Conservation (phyloP, 768 basidiomycete species). For the Mycena polygramma region DNA sequence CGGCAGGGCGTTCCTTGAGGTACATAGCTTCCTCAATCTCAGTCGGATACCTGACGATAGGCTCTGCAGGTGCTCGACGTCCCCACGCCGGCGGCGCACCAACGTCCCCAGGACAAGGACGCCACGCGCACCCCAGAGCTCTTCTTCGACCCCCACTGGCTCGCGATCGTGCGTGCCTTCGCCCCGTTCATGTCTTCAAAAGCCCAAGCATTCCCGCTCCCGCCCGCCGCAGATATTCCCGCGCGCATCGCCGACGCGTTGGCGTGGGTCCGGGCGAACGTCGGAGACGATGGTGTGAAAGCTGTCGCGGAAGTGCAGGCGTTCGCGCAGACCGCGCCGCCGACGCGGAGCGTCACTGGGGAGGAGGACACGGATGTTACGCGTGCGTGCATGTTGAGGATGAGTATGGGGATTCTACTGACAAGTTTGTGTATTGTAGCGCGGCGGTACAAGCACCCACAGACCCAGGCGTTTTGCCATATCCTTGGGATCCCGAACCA, state of each 20-base stretch:
- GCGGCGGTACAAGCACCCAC: constrained; percentile 86
- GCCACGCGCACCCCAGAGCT: constrained; percentile 50
- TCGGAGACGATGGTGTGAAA: constrained; percentile 55
- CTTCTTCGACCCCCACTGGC: constrained; percentile 91
- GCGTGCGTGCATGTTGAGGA: constrained; percentile 49
- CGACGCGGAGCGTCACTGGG: constrained; percentile 67
- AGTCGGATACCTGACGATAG: too few relatives aligned
- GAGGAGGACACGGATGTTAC: constrained; percentile 49
- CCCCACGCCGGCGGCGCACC: constrained; percentile 41
- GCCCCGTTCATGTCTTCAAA: constrained; percentile 79
- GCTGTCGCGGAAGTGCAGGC: constrained; percentile 69
- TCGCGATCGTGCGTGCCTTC: constrained; percentile 92
- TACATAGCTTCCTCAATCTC: constrained; percentile 43
- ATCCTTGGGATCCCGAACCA: constrained; percentile 87
- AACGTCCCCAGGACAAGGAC: constrained; percentile 25
- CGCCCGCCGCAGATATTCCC: constrained; percentile 65
- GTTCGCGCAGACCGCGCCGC: constrained; percentile 64
- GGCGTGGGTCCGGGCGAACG: constrained; percentile 76
- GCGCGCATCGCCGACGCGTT: constrained; percentile 70
- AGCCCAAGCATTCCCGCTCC: constrained; percentile 67
- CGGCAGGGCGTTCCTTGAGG: constrained; percentile 84
- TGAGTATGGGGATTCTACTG: constrained; percentile 43
- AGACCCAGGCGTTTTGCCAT: constrained; percentile 87
- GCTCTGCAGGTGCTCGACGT: constrained; percentile 76
- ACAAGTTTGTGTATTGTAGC: constrained; percentile 56